Base-by-base conservation (phyloP, 306 rosid genomes). In the Casuarina cunninghamiana region DNA sequence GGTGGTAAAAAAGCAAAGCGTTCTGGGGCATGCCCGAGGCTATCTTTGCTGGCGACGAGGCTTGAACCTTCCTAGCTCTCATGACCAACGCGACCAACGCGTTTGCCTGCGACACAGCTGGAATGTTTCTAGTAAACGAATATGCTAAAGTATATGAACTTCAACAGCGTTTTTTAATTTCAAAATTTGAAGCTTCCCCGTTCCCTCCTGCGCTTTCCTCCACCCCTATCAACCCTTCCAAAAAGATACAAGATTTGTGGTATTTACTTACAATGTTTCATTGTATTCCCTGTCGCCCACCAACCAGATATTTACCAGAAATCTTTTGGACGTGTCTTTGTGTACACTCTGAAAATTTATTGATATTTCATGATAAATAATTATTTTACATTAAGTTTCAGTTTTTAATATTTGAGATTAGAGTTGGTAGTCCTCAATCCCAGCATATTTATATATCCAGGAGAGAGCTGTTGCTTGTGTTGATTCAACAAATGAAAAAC, bases 31-130 rank as follows among this genome's bases (percentile, higher is more conserved):
- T 26, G 32, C 32, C 32, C 32, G 1, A 26, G 32, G 32, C 32
- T 26, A 26, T 0, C 32, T 26, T 26, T 26, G 32, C 32, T 26
- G 32, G 32, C 32, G 32, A 26, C 0, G 32, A 26, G 32, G 32
- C 32, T 26, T 26, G 32, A 26, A 26, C 11, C 65, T 19, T 19
- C 2, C 10, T 57, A 53, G 80, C 74, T 65, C 65, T 19, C 67
- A 78, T 79, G 80, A 74, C 77, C 75, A 44, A 72, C 58, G 70
- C 69, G 78, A 72, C 68, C 71, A 51, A 73, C 77, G 80, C 71
- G 80, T 75, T 74, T 76, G 6, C 57, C 19, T 6, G 79, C 58
- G 73, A 53, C 71, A 74, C 78, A 80, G 84, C 81, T 86, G 84
- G 77, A 66, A n/a, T 66, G 21, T 75, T 62, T 86, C 73, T 78